Evolutionary conservation across 768 basidiomycete genomes (phyloP).

Genomic region (Leccinum disarticulatum): DNA sequence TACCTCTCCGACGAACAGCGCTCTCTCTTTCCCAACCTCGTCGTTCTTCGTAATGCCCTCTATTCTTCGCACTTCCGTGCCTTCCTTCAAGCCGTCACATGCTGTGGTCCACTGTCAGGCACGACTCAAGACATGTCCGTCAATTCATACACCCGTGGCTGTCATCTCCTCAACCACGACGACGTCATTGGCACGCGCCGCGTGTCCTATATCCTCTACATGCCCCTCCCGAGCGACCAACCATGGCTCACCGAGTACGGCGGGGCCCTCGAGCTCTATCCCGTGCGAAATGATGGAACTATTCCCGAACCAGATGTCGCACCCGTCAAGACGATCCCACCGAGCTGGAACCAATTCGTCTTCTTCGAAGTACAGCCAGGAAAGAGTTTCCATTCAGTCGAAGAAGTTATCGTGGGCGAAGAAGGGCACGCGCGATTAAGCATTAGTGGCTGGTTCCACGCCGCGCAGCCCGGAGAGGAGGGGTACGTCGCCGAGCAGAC

Average conservation of each 20-base stretch:
- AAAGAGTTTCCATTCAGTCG: constrained; percentile 92
- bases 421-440: constrained; percentile 77
- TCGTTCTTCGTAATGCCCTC: constrained; percentile 84
- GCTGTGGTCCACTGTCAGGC: constrained; percentile 89
- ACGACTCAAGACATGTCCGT: constrained; percentile 94
- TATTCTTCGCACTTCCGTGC: constrained; percentile 82
- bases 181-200: constrained; percentile 94
- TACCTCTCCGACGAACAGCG: constrained; percentile 80
- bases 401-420: constrained; percentile 85
- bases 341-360: constrained; percentile 87
- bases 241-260: constrained; percentile 91
- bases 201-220: constrained; percentile 96
- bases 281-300: constrained; percentile 55
- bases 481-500: constrained; percentile 63
- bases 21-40: constrained; percentile 74
- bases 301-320: constrained; percentile 65
- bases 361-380: constrained; percentile 95
- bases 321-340: constrained; percentile 68
- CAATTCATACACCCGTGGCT: constrained; percentile 87
- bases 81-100: constrained; percentile 84
- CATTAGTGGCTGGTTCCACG: constrained; percentile 97
- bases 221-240: constrained; percentile 73
- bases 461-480: constrained; percentile 86
- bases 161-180: constrained; percentile 96
- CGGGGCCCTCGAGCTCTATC: constrained; percentile 92